Base-by-base conservation (phyloP, 352 stramenopile species). In the Globisporangium okanoganense region DNA sequence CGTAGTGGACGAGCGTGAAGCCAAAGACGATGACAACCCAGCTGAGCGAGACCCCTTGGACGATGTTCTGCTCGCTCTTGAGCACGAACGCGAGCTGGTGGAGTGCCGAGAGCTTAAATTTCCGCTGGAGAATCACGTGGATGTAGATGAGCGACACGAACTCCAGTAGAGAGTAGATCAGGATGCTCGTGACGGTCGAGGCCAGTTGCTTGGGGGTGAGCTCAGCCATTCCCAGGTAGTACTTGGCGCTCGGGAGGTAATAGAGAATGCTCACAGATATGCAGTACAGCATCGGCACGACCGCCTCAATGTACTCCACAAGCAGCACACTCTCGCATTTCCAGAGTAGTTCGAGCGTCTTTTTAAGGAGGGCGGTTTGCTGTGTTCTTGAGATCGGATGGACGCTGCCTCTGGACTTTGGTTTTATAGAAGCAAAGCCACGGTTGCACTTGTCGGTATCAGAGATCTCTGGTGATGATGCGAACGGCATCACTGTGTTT, bases 321-420 rank as follows among this genome's bases (percentile, higher is more conserved):
- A 41, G 35, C 35, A 41, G 9, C 35, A 41, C 35, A 9, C 35
- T 41, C 35, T 41, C 35, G 35, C 35, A 36, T 49, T 45, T 49
- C 35, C 3, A n/a, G 14, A 13, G 64, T 13, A 67, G 50, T 16
- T 71, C 62, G 9, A 76, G 60, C 2, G 61, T 58, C 2, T n/a
- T 58, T 16, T 48, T 44, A 35, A 58, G 20, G 14, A 58, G 3
- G 5, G 13, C 36, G 6, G 35, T 58, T 20, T 13, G 36, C 14
- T 58, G 22, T 1, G 24, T 6, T 16, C 49, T 58, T 22, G 36
- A 14, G 8, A 41, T 12, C 9, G 35, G 35, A 18, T 16, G 35
- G 35, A 6, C 14, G 35, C 14, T 3, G 35, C 35, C 12, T 16
- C 36, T 12, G 7, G 31, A n/a, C 31, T 5, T 18, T 20, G 24